A percentile compares a stretch with the other conserved stretches of the same genome.
Evolutionary conservation across 176 grass and related monocot genomes (phyloP).

Genomic region (Pontederia paniculata): DNA sequence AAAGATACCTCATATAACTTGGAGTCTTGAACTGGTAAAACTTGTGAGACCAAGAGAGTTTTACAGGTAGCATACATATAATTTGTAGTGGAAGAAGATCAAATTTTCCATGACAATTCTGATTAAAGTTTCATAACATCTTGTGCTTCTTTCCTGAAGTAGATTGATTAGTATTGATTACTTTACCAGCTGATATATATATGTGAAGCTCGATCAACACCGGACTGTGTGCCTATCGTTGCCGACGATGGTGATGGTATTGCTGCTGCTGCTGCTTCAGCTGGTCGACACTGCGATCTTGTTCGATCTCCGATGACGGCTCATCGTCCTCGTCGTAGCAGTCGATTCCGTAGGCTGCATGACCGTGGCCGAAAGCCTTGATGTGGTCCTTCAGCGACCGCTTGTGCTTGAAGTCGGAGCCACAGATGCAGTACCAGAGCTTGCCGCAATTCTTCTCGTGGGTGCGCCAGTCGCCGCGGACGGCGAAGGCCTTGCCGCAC

Average conservation of each 20-base stretch:
- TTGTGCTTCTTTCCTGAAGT: no score
- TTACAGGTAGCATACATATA: no score
- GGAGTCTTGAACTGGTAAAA: no score
- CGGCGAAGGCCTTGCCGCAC: conserved; percentile 79
- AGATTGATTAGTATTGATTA: no score
- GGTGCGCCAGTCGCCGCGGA: conserved; percentile 79
- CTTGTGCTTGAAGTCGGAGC: conserved; percentile 85
- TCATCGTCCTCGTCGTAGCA: conserved; percentile 51
- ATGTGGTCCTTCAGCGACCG: conserved; percentile 70
- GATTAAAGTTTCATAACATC: no score
- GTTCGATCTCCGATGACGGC: conserved; percentile 41
- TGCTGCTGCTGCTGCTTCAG: background rate
- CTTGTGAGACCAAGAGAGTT: no score
- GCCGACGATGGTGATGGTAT: background rate
- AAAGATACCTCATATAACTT: no score
- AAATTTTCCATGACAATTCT: no score
- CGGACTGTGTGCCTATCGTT: no score
- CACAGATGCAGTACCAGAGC: conserved; percentile 82
- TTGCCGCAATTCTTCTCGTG: conserved; percentile 95
- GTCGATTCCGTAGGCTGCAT: conserved; percentile 51
- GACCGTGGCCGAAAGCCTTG: conserved; percentile 39
- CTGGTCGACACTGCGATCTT: conserved; percentile 2
- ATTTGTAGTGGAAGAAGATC: no score
- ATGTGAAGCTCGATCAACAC: no score
- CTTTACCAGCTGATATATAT: no score